Conservation (phyloP, 108 stramenopile species). For the Hondaea fermentalgiana region DNA sequence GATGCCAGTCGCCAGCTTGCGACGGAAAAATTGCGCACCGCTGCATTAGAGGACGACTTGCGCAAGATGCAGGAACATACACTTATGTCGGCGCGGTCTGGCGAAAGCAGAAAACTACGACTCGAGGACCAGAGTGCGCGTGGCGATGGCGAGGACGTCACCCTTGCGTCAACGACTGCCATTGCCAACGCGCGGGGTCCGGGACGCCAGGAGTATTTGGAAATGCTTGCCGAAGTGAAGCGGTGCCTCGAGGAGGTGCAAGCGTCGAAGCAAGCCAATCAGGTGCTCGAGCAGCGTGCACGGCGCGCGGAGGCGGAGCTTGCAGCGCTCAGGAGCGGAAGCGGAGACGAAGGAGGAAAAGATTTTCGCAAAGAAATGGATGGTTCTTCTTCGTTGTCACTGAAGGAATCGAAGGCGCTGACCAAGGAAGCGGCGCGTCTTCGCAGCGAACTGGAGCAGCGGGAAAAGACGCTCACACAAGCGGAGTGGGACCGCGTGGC, state of each 20-base stretch:
- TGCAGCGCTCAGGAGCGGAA: not conserved
- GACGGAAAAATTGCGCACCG: not conserved
- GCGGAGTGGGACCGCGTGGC: not conserved
- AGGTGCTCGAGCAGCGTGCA: not conserved
- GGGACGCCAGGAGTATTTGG: not conserved
- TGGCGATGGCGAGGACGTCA: too few species aligned
- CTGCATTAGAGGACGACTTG: not conserved
- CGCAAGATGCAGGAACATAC: not conserved
- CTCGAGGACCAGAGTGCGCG: not conserved
- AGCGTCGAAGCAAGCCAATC: not conserved
- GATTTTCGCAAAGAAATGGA: too few species aligned
- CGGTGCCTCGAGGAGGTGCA: not conserved
- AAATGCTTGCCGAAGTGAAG: not conserved
- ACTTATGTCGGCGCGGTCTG: too few species aligned
- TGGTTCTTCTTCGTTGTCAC: too few species aligned
- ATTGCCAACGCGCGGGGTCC: not conserved
- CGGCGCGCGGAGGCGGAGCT: not conserved
- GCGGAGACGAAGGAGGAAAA: too few species aligned
- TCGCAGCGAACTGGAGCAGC: not conserved
- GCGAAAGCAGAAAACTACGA: too few species aligned
- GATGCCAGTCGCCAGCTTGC: not conserved
- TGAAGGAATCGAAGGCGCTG: too few species aligned
- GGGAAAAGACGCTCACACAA: not conserved
- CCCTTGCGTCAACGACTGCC: too few species aligned
- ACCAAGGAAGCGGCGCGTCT: not conserved